These are phyloP conservation scores for Avena eriantha DNA, from an alignment of 176 grass and related monocot species.

Conservation along the genomic window DNA sequence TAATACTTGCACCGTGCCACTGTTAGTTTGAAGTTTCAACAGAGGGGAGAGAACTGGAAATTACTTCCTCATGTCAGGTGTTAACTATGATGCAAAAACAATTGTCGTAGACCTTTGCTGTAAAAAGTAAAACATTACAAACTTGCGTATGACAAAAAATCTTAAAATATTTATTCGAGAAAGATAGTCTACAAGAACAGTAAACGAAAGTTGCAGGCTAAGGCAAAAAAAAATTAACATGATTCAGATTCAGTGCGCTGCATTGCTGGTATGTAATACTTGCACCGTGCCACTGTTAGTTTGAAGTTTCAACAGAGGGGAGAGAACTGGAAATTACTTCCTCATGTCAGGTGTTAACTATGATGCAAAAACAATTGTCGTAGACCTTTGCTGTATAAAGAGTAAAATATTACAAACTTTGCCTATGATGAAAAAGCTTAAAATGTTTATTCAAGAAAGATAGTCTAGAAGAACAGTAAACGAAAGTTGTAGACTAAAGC, in stretches of 20 bases:
- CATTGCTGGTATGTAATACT: not conserved
- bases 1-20: not conserved
- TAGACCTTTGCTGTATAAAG: conserved; percentile 75
- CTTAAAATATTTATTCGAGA: not conserved
- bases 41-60: not conserved
- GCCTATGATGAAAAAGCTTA: not conserved
- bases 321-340: conserved; percentile 1
- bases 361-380: conserved; percentile 53
- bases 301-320: not conserved
- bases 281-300: not conserved
- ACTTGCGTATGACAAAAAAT: not conserved
- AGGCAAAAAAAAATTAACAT: not conserved
- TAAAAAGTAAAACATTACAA: conserved; percentile 34
- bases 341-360: not conserved
- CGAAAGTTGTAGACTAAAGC: not conserved
- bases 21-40: not conserved
- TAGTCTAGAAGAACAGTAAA: not conserved
- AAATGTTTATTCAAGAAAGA: not conserved
- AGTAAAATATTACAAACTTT: conserved; percentile 24
- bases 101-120: conserved; percentile 86
- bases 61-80: not conserved
- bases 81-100: not conserved
- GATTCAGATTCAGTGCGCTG: not conserved
- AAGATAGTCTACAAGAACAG: not conserved
- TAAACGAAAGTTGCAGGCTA: conserved; percentile 3